A percentile compares a stretch with the other conserved stretches of the same genome.
Conservation (phyloP, 768 basidiomycete species). For the Psilocybe subaeruginosa region DNA sequence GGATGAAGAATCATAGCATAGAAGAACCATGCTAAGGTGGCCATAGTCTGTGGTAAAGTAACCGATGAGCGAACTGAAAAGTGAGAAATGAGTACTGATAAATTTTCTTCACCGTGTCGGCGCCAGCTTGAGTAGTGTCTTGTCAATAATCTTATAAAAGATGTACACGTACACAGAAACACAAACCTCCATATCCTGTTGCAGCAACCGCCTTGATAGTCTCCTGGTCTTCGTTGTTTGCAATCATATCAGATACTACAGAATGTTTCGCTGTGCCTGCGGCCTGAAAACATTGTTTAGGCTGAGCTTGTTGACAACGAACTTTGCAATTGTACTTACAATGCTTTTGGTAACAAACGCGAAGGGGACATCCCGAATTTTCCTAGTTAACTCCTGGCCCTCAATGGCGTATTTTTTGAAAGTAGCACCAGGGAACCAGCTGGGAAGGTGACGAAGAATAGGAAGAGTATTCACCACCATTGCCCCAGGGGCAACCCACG, state of each 20-base stretch:
- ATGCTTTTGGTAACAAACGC: constrained; percentile 21
- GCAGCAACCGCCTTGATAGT: constrained; percentile 16
- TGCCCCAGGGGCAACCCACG: constrained; percentile 23
- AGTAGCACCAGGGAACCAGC: constrained; percentile 35
- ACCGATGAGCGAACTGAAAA: not conserved
- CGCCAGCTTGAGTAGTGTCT: not conserved
- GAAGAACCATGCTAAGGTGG: constrained; percentile 21
- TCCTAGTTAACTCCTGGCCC: constrained; percentile 11
- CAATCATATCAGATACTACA: constrained; percentile 12
- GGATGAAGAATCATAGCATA: constrained; percentile 32
- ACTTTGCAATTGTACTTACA: constrained; percentile 11
- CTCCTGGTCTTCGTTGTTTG: constrained; percentile 6
- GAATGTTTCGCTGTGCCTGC: constrained; percentile 14
- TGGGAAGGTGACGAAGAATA: constrained; percentile 27
- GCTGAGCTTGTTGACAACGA: too few species aligned
- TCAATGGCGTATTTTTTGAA: constrained; percentile 24
- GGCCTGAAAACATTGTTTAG: constrained; percentile 8
- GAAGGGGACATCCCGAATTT: constrained; percentile 24
- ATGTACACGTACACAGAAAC: too few species aligned
- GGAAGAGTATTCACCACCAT: constrained; percentile 28
- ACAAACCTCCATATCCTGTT: constrained; percentile 20
- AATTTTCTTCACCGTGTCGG: constrained; percentile 3
- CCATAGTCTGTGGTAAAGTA: constrained; percentile 2
- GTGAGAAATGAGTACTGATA: too few species aligned
- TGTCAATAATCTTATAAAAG: too few species aligned